Base-by-base conservation (phyloP, 2,329 filamentous ascomycete species). In the Penicillium crustosum region DNA sequence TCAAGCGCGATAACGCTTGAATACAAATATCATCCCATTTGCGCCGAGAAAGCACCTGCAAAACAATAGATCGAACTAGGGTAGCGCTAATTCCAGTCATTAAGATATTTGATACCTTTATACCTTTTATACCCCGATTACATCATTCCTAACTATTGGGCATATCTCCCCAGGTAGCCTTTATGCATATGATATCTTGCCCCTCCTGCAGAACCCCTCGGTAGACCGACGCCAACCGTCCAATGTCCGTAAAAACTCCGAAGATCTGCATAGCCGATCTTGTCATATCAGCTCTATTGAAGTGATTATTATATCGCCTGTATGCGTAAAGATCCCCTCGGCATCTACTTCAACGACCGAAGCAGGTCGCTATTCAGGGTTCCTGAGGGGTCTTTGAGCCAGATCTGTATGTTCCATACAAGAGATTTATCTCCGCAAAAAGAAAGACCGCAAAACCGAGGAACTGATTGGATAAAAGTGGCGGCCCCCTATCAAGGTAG, bases 391-490 rank as follows among this genome's bases (percentile, higher is more conserved):
- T 29, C 1, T n/a, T 9, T 39, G 4, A n/a, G 4, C 31, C 38
- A 45, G 43, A 39, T 13, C 41, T 29, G 61, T 64, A 64, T 56
- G 59, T 44, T 31, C 53, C 56, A 61, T 65, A 65, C 61, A 58
- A 53, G 33, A 35, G 12, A 13, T 31, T 47, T 31, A 47, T 41
- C 43, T 39, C 45, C 47, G 54, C 35, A 49, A 55, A 55, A 48
- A 41, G 55, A 50, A 31, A 49, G 47, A n/a, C 39, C 47, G 29
- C 36, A 50, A 68, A 71, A 64, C 70, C 71, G 69, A 73, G 64
- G 6, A 23, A 49, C 12, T 73, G 66, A 73, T 73, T 73, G 71
- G 71, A 17, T 27, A 3, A 1, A 29, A 25, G 25, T 4, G 8
- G 13, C 25, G 38, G 31, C 15, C 10, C 38, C 21, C 50, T 36